These are phyloP conservation scores for Moringa oleifera DNA, from an alignment of 345 rosid genomes.

Conservation along the genomic window DNA sequence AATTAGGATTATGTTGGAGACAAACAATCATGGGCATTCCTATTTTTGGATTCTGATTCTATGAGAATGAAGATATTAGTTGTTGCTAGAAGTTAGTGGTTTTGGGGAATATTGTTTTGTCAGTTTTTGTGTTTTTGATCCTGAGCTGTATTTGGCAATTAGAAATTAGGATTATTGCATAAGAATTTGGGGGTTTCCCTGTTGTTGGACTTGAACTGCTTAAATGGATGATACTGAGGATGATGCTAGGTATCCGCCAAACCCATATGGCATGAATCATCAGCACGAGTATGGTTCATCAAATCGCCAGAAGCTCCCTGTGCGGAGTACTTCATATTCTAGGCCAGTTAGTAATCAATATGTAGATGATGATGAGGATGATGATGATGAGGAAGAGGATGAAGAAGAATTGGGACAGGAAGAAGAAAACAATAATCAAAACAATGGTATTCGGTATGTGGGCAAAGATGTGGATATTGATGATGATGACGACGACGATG, in stretches of 20 bases:
- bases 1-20: not conserved
- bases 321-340: slow-evolving; percentile 30
- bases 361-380: slow-evolving; percentile 25
- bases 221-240: slow-evolving; percentile 80
- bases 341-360: slow-evolving; percentile 27
- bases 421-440: slow-evolving; percentile 35
- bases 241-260: slow-evolving; percentile 63
- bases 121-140: not conserved
- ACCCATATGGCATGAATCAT: slow-evolving; percentile 31
- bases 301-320: slow-evolving; percentile 56
- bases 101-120: not conserved
- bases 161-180: not conserved
- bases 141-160: not conserved
- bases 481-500: slow-evolving; percentile 24
- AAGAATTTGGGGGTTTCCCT: slow-evolving; percentile 4
- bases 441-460: slow-evolving; percentile 30
- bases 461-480: slow-evolving; percentile 29
- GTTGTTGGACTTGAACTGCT: slow-evolving; percentile 13
- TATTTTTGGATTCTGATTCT: slow-evolving; percentile 7
- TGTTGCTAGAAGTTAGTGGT: not conserved
- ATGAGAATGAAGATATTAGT: not conserved
- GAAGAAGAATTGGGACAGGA: slow-evolving; percentile 33
- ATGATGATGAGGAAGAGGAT: slow-evolving; percentile 28
- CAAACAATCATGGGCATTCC: not conserved
- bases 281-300: slow-evolving; percentile 20